phyloP scores from a whole-genome alignment of 1,284 basidiomycete species.

The Porogramme epimiltina region DNA sequence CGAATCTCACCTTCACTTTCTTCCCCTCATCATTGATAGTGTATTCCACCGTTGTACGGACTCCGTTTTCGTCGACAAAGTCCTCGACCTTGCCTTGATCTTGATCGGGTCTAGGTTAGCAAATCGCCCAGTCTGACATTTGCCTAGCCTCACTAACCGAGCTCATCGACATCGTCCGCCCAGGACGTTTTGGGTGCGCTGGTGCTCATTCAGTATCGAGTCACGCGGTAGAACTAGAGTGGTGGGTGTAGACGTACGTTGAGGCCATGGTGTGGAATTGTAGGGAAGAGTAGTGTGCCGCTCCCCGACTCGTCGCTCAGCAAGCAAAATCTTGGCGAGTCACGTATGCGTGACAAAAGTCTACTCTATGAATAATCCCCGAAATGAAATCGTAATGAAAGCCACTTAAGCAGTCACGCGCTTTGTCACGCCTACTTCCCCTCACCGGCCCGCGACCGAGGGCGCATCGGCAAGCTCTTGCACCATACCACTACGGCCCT shows the following conservation, averaged over 20 bases:
- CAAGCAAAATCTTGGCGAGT: conserved; percentile 13
- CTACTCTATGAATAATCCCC: too few relatives aligned
- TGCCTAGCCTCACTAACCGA: conserved; percentile 44
- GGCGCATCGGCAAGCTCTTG: too few relatives aligned
- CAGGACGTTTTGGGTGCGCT: conserved; percentile 66
- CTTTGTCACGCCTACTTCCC: too few relatives aligned
- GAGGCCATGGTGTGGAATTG: conserved; percentile 15
- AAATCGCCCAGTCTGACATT: background rate
- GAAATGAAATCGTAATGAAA: too few relatives aligned
- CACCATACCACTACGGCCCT: too few relatives aligned
- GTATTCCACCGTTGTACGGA: conserved; percentile 86
- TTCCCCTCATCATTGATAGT: conserved; percentile 90
- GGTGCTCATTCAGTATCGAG: background rate
- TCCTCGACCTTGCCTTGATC: conserved; percentile 53
- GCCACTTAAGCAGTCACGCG: too few relatives aligned
- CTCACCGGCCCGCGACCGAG: too few relatives aligned
- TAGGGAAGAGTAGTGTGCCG: background rate
- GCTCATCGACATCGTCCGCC: conserved; percentile 83
- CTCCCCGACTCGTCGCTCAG: conserved; percentile 4
- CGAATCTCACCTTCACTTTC: conserved; percentile 80
- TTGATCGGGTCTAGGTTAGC: conserved; percentile 13
- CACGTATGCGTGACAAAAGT: conserved; percentile 8
- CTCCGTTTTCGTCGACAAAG: conserved; percentile 85
- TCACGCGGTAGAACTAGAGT: too few relatives aligned
- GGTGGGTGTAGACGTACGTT: conserved; percentile 6